Conservation (phyloP, 371 early-diverging fungal species). For the Apophysomyces variabilis region DNA sequence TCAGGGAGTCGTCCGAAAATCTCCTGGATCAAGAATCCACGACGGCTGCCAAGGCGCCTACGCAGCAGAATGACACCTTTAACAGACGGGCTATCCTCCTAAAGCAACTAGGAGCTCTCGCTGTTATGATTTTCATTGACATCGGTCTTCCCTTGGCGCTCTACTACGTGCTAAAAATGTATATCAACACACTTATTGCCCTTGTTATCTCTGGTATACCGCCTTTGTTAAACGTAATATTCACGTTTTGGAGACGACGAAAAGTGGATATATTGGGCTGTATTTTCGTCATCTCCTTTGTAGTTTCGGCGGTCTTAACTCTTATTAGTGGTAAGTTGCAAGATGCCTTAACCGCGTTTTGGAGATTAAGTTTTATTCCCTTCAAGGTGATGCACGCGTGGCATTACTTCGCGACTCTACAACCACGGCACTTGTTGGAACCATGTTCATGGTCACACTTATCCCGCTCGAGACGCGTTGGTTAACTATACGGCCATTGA, state of each 20-base stretch:
- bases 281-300: constrained; percentile 45
- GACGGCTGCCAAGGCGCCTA: background rate
- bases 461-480: constrained; percentile 44
- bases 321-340: constrained; percentile 32
- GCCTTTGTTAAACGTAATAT: constrained; percentile 39
- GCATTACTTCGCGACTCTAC: constrained; percentile 52
- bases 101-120: constrained; percentile 15
- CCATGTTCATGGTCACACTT: constrained; percentile 48
- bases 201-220: constrained; percentile 58
- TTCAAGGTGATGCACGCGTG: constrained; percentile 44
- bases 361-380: background rate
- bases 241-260: constrained; percentile 25
- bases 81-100: background rate
- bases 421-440: constrained; percentile 41
- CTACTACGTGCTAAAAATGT: constrained; percentile 39
- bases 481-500: constrained; percentile 38
- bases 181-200: constrained; percentile 36
- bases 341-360: background rate
- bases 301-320: constrained; percentile 46
- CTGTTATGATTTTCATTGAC: constrained; percentile 29
- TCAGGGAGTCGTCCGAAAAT: background rate
- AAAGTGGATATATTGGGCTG: constrained; percentile 47
- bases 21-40: background rate
- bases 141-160: constrained; percentile 41
- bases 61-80: background rate